phyloP scores from a whole-genome alignment of 106 monocot genomes.

The Dactylorhiza incarnata region DNA sequence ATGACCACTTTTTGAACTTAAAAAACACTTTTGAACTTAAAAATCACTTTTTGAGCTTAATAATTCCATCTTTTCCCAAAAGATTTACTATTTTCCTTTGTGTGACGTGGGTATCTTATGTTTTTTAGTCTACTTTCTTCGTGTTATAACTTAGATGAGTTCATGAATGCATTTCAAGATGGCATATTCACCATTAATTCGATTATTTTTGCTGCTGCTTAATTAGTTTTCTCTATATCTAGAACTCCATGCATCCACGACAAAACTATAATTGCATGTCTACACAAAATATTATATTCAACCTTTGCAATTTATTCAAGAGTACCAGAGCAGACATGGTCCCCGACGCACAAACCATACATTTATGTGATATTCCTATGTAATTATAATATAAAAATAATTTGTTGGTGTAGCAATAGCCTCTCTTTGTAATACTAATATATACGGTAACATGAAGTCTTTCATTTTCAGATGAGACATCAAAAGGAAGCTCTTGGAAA shows the following conservation, averaged over 20 bases:
- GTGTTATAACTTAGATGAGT: neutral
- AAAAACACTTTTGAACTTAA: no score
- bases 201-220: neutral
- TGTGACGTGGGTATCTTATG: neutral
- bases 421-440: no score
- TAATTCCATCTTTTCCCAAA: no score
- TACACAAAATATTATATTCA: neutral
- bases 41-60: no score
- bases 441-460: neutral
- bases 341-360: no score
- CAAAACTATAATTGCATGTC: neutral
- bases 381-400: no score
- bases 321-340: neutral
- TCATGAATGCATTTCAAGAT: neutral
- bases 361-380: no score
- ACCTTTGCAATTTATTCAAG: neutral
- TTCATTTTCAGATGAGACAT: conserved; percentile 17
- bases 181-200: neutral
- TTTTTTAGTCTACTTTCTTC: neutral
- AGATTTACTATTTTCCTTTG: neutral
- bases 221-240: neutral
- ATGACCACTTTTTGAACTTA: no score
- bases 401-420: no score
- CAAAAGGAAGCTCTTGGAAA: conserved; percentile 14
- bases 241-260: neutral